Conservation (phyloP, 1,284 basidiomycete species). For the Tilletia caries region DNA sequence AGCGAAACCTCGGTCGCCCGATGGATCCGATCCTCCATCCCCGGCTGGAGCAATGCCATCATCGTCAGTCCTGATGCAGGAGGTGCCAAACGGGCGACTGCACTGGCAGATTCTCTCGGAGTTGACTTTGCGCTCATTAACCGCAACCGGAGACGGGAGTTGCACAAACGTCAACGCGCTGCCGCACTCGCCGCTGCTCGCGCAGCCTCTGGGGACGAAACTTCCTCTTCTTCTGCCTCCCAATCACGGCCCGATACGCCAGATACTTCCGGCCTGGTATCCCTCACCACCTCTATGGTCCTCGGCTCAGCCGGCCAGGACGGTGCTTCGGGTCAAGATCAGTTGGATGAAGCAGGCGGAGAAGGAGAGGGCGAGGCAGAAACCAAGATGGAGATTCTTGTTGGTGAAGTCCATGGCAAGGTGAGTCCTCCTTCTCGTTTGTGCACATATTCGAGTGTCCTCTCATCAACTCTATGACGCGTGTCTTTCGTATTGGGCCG, state of each 20-base stretch:
- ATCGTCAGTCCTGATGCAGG: conserved; percentile 97
- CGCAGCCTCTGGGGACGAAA: neutral
- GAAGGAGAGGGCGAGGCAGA: conserved; percentile 53
- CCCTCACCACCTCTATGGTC: conserved; percentile 10
- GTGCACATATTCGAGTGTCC: too few relatives aligned
- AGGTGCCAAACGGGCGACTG: conserved; percentile 91
- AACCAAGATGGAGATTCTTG: conserved; percentile 80
- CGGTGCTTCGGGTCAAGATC: neutral
- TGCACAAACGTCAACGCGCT: conserved; percentile 40
- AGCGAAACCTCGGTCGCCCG: conserved; percentile 46
- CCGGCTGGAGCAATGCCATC: conserved; percentile 81
- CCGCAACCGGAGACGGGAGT: conserved; percentile 63
- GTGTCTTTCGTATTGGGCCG: neutral
- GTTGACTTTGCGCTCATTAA: conserved; percentile 97
- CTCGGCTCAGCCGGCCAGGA: neutral
- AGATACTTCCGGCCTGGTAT: neutral
- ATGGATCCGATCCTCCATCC: conserved; percentile 78
- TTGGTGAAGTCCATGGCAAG: conserved; percentile 93
- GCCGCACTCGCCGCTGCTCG: neutral
- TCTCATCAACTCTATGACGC: too few relatives aligned
- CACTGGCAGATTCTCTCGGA: conserved; percentile 89
- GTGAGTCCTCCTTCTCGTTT: conserved; percentile 55
- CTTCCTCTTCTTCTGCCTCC: neutral
- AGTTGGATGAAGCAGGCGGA: conserved; percentile 1
- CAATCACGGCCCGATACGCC: conserved; percentile 10